These are phyloP conservation scores for Fusarium coicis DNA, from an alignment of 2,329 filamentous ascomycete species.

Conservation along the genomic window DNA sequence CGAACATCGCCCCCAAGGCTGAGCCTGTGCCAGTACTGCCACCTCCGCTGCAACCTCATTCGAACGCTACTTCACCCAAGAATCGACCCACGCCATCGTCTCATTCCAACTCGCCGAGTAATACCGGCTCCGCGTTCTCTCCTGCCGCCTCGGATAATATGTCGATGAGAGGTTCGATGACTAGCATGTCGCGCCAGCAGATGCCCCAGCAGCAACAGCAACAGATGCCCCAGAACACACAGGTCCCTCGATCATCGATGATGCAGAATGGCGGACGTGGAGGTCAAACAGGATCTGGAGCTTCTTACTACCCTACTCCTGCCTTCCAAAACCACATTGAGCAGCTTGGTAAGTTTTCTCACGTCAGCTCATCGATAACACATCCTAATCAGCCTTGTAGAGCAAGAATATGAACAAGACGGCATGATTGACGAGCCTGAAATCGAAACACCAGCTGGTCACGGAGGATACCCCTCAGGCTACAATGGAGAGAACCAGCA, in stretches of 20 bases:
- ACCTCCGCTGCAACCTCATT: slow-evolving; percentile 58
- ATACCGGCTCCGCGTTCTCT: slow-evolving; percentile 58
- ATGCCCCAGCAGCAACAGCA: slow-evolving; percentile 44
- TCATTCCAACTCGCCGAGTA: slow-evolving; percentile 70
- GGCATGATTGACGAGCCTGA: slow-evolving; percentile 89
- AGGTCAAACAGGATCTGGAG: slow-evolving; percentile 54
- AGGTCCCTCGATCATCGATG: slow-evolving; percentile 46
- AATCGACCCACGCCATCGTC: slow-evolving; percentile 85
- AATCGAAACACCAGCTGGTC: slow-evolving; percentile 72
- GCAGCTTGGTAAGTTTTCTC: slow-evolving; percentile 82
- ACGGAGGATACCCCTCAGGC: slow-evolving; percentile 71
- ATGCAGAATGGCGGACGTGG: slow-evolving; percentile 51
- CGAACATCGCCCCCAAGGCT: slow-evolving; percentile 80
- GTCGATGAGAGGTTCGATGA: slow-evolving; percentile 55
- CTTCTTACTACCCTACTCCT: slow-evolving; percentile 81
- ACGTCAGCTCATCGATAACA: slow-evolving; percentile 64
- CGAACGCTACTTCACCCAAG: slow-evolving; percentile 73
- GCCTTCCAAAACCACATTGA: slow-evolving; percentile 92
- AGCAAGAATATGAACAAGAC: slow-evolving; percentile 95
- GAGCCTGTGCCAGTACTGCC: slow-evolving; percentile 64
- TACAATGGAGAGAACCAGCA: slow-evolving; percentile 61
- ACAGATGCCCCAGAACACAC: slow-evolving; percentile 42
- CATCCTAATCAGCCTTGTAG: slow-evolving; percentile 76
- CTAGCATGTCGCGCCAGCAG: slow-evolving; percentile 47
- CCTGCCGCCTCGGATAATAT: slow-evolving; percentile 60